A percentile compares a stretch with the other conserved stretches of the same genome.
phyloP scores from a whole-genome alignment of 768 basidiomycete species.

The Coprinopsis cinerea region DNA sequence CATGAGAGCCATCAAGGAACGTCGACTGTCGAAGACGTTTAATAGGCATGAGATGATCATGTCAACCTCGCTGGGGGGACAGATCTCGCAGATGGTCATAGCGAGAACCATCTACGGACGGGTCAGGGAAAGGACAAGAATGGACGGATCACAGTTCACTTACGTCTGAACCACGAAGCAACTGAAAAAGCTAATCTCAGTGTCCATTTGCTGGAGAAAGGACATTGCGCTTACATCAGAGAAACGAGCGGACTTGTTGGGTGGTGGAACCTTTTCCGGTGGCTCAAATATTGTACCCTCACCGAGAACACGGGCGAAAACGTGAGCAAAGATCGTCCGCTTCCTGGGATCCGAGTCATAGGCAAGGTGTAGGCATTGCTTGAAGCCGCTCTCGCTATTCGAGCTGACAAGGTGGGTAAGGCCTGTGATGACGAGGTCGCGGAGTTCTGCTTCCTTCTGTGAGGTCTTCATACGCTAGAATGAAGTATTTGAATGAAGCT shows the following conservation, averaged over 20 bases:
- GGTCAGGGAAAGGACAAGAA: background rate
- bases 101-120: conserved; percentile 61
- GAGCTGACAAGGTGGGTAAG: conserved; percentile 76
- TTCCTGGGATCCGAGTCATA: conserved; percentile 67
- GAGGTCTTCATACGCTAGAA: conserved; percentile 36
- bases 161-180: conserved; percentile 72
- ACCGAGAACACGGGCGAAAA: conserved; percentile 75
- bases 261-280: conserved; percentile 42
- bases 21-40: conserved; percentile 77
- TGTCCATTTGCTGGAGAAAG: background rate
- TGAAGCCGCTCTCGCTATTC: conserved; percentile 85
- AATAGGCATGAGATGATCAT: conserved; percentile 81
- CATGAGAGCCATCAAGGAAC: conserved; percentile 65
- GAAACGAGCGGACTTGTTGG: conserved; percentile 45
- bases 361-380: conserved; percentile 77
- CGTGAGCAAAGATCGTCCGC: conserved; percentile 76
- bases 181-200: conserved; percentile 30
- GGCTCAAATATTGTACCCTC: conserved; percentile 76
- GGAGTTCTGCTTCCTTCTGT: conserved; percentile 54
- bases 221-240: conserved; percentile 43
- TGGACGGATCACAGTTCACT: conserved; percentile 19
- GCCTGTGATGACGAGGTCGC: conserved; percentile 73
- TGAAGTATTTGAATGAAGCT: background rate
- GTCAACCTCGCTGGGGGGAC: conserved; percentile 73
- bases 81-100: conserved; percentile 83